phyloP scores from a whole-genome alignment of 176 grass and related monocot species.

The Ampelocalamus luodianensis region DNA sequence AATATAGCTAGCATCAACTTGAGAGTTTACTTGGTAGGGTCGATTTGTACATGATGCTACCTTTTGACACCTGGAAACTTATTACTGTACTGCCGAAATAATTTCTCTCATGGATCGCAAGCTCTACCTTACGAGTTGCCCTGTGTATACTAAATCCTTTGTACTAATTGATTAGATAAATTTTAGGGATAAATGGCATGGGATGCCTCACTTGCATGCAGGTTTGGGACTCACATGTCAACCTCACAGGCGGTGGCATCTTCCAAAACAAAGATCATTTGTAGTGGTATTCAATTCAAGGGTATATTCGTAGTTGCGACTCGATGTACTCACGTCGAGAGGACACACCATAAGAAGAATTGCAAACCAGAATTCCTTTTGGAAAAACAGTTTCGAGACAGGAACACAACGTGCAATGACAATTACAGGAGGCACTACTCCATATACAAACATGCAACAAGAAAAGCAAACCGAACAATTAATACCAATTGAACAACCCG shows the following conservation, averaged over 20 bases:
- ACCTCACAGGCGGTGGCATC: no score
- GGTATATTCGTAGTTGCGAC: no score
- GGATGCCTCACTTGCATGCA: background rate
- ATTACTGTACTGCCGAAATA: background rate
- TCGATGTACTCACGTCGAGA: background rate
- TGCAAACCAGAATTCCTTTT: background rate
- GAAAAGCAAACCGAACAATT: constrained; percentile 32
- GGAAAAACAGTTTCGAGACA: constrained; percentile 24
- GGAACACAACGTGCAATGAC: constrained; percentile 23
- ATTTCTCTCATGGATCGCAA: background rate
- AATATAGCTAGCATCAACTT: background rate
- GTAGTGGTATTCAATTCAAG: no score
- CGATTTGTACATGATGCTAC: constrained; percentile 44
- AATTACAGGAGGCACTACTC: background rate
- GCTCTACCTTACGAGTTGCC: background rate
- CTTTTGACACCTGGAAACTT: background rate
- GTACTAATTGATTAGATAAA: background rate
- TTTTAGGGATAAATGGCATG: background rate
- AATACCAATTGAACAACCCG: constrained; percentile 34
- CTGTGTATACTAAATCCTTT: background rate
- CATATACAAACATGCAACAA: constrained; percentile 53
- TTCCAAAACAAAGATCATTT: no score
- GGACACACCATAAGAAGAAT: background rate
- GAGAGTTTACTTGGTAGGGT: constrained; percentile 27
- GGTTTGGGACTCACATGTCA: background rate